Evolutionary conservation across 306 rosid genomes (phyloP).

Genomic region (Arachis stenosperma): DNA sequence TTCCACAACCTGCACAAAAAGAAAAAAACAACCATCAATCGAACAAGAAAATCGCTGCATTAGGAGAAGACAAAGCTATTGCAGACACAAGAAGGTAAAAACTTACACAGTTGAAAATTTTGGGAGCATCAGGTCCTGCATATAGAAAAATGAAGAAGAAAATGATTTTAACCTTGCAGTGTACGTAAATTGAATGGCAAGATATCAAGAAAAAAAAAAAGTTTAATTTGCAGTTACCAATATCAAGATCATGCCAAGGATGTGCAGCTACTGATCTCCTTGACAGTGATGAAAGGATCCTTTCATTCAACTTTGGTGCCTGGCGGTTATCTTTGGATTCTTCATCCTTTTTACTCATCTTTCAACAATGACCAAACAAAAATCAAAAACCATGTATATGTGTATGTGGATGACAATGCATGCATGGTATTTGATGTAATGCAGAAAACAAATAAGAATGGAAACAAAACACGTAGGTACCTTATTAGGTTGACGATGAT

Average conservation of each 20-base stretch:
- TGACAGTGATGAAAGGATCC: slow-evolving; percentile 92
- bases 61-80: slow-evolving; percentile 2
- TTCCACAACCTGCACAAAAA: slow-evolving; percentile 81
- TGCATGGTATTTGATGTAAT: not conserved
- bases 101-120: slow-evolving; percentile 82
- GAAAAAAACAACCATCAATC: slow-evolving; percentile 39
- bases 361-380: slow-evolving; percentile 3
- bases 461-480: not conserved
- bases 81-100: slow-evolving; percentile 3
- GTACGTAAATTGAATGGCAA: not conserved
- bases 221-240: slow-evolving; percentile 49
- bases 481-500: not conserved
- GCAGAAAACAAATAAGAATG: slow-evolving; percentile 18
- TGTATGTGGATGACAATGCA: not conserved
- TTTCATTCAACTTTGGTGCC: slow-evolving; percentile 77
- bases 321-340: slow-evolving; percentile 42
- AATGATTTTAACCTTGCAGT: slow-evolving; percentile 32
- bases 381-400: not conserved
- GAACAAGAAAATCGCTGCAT: slow-evolving; percentile 15
- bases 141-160: slow-evolving; percentile 33
- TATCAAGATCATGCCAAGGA: slow-evolving; percentile 99
- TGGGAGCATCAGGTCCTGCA: slow-evolving; percentile 94
- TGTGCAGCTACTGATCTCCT: slow-evolving; percentile 95
- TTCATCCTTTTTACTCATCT: slow-evolving; percentile 54
- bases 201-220: not conserved